Evolutionary conservation across 129 eudicot genomes (phyloP), one percentile per base, ranked within the genome.

Genomic region (Arctium minus): DNA sequence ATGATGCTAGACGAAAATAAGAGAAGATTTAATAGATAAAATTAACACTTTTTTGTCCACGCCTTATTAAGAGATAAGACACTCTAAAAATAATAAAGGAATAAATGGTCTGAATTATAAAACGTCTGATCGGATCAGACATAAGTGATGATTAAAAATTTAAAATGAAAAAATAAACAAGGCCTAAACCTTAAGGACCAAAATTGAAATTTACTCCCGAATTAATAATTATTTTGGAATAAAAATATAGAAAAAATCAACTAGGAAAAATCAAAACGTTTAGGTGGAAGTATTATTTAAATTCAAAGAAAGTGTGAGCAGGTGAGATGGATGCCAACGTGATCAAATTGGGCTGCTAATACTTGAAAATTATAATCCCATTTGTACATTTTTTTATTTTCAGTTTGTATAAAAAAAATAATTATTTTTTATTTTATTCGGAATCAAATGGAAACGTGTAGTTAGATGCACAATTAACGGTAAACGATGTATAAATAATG

Each of bases 291-390:
- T 32, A 70, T 17, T 12, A 15, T 42, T 5, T 12, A 30, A 40
- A 31, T 70, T 70, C 76, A 80, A 80, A 17, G 48, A 31, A 18
- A 44, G 46, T 46, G 83, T 42, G 84, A 72, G 84, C 84, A 73
- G 79, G 84, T 81, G 39, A 10, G 79, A 60, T 60, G 29, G 68
- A 73, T 56, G 72, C 60, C 33, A 81, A 36, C 42, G 40, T 81
- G 73, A 73, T 81, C 84, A 81, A 60, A 56, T 33, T 56, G 65
- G 84, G 79, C 84, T 81, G 84, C 84, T 56, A 2, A 46, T 46
- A 42, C 2, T 42, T 42, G 50, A 42, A 42, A 53, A 13, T 12
- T 53, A 17, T 56, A 60, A 60, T 60, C 68, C 29, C 68, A 60
- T 60, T 0, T 5, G 68, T 17, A 17, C 68, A 60, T 17, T 60